Evolutionary conservation across 2,329 filamentous ascomycete species (phyloP).

Genomic region (Aureobasidium sp.): DNA sequence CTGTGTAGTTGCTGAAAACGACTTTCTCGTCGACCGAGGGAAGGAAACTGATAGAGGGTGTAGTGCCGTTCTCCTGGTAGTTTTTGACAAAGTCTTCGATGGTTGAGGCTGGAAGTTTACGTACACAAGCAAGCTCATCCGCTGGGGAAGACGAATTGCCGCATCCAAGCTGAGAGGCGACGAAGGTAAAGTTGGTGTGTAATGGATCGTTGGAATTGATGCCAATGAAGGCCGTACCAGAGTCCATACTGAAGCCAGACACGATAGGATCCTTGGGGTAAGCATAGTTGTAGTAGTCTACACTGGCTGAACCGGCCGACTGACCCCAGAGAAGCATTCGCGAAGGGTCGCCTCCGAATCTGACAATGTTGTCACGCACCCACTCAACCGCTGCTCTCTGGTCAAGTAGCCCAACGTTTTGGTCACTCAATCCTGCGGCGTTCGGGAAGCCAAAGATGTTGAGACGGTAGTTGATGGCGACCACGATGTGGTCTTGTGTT

Average conservation of each 20-base stretch:
- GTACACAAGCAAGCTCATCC: constrained; percentile 33
- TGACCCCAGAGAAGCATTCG: constrained; percentile 26
- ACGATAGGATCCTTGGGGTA: constrained; percentile 44
- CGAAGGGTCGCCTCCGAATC: constrained; percentile 42
- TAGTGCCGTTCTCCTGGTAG: constrained; percentile 24
- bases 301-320: constrained; percentile 23
- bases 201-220: constrained; percentile 22
- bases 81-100: constrained; percentile 31
- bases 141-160: constrained; percentile 19
- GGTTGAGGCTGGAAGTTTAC: constrained; percentile 24
- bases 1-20: constrained; percentile 32
- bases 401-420: constrained; percentile 49
- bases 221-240: constrained; percentile 36
- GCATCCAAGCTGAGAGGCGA: constrained; percentile 33
- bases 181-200: constrained; percentile 34
- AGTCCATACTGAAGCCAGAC: constrained; percentile 41
- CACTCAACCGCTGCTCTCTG: constrained; percentile 48
- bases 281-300: constrained; percentile 42
- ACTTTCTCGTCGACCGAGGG: constrained; percentile 19
- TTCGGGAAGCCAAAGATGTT: constrained; percentile 39
- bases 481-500: constrained; percentile 30
- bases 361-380: constrained; percentile 43
- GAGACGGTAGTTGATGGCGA: constrained; percentile 34
- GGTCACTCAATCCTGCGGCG: constrained; percentile 25
- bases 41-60: constrained; percentile 21